A percentile compares a stretch with the other conserved stretches of the same genome.
These are phyloP conservation scores for Drechslerella stenobrocha DNA, from an alignment of 2,329 filamentous ascomycete genomes.

Conservation along the genomic window DNA sequence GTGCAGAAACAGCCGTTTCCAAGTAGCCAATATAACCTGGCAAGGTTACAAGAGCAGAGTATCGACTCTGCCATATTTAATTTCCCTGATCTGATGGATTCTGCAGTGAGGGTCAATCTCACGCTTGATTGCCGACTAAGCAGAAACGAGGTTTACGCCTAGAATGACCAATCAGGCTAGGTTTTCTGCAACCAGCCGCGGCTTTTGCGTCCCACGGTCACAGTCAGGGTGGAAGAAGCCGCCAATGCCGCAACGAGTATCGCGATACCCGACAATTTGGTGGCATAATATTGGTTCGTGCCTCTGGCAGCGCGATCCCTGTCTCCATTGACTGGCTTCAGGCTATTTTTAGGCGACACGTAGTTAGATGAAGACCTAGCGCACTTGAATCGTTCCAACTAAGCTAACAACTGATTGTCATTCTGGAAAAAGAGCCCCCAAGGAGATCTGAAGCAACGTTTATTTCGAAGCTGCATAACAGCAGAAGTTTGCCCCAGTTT, in stretches of 20 bases:
- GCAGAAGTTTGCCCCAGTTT: not conserved
- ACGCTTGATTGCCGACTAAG: not conserved
- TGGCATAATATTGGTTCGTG: slow-evolving; percentile 29
- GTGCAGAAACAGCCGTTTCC: too few relatives aligned
- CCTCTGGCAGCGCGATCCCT: slow-evolving; percentile 1
- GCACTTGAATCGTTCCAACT: slow-evolving; percentile 19
- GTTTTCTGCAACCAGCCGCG: too few relatives aligned
- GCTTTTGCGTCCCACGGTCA: too few relatives aligned
- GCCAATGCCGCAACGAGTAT: too few relatives aligned
- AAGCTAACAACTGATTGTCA: slow-evolving; percentile 20
- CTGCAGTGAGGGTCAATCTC: slow-evolving; percentile 9
- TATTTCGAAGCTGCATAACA: too few relatives aligned
- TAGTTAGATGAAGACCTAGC: not conserved
- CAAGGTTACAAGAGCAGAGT: too few relatives aligned
- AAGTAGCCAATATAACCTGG: too few relatives aligned
- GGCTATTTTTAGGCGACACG: slow-evolving; percentile 45
- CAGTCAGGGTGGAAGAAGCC: too few relatives aligned
- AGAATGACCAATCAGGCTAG: too few relatives aligned
- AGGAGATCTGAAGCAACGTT: slow-evolving; percentile 24
- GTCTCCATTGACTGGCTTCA: not conserved
- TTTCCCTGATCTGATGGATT: slow-evolving; percentile 17
- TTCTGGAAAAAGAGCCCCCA: slow-evolving; percentile 17
- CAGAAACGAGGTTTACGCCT: too few relatives aligned
- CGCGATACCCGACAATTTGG: slow-evolving; percentile 34
- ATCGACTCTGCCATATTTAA: slow-evolving; percentile 6